Evolutionary conservation across 164 flowering plant genomes (phyloP).

Genomic region (Macadamia tetraphylla): DNA sequence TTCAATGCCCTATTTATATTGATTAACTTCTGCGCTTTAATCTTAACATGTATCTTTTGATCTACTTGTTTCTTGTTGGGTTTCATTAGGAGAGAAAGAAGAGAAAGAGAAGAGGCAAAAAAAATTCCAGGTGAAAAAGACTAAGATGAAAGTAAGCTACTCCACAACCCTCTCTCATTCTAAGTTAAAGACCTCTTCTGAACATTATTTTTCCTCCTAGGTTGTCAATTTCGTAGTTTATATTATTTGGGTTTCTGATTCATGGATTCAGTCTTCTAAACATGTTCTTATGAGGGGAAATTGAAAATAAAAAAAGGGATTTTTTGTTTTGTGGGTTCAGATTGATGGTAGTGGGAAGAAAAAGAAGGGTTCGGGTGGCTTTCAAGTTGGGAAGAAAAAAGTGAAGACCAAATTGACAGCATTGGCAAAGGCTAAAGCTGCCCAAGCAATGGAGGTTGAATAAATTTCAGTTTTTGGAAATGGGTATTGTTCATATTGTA

Average conservation of each 20-base stretch:
- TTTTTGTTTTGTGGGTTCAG: conserved; percentile 21
- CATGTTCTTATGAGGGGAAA: background rate
- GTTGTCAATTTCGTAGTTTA: background rate
- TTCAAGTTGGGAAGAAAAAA: conserved; percentile 88
- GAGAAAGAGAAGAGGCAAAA: conserved; percentile 56
- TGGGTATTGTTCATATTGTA: background rate
- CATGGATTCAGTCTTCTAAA: background rate
- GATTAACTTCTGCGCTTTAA: too few species aligned
- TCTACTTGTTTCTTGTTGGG: background rate
- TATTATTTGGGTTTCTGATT: background rate
- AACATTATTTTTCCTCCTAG: too few species aligned
- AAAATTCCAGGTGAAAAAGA: conserved; percentile 79
- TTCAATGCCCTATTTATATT: too few species aligned
- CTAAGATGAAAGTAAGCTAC: conserved; percentile 74
- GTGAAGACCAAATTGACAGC: conserved; percentile 78
- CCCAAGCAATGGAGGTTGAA: conserved; percentile 92
- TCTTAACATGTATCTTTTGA: background rate
- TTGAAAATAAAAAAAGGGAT: background rate
- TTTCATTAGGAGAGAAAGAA: conserved; percentile 58
- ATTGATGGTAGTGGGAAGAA: conserved; percentile 64
- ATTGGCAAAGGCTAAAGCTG: conserved; percentile 77
- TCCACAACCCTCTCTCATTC: too few species aligned
- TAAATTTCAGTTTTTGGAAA: conserved; percentile 25
- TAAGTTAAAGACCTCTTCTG: too few species aligned
- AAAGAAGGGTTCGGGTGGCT: conserved; percentile 56